phyloP scores from a whole-genome alignment of 2,329 filamentous ascomycete species.

The Talaromyces rugulosus region DNA sequence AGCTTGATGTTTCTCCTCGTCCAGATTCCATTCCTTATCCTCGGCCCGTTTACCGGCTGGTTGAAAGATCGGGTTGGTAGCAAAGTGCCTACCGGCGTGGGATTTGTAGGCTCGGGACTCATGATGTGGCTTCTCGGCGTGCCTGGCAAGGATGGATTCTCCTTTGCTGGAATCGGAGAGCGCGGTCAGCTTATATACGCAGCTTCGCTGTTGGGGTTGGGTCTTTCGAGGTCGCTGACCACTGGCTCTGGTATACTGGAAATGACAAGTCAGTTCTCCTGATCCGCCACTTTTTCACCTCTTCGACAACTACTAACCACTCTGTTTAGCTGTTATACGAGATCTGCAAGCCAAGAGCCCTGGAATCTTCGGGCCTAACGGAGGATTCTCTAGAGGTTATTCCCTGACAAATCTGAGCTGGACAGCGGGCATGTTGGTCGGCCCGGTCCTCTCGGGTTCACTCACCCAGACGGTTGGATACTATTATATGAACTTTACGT shows the following conservation, averaged over 20 bases:
- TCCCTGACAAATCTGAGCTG: conserved; percentile 10
- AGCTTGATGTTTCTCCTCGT: conserved; percentile 56
- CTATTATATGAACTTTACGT: conserved; percentile 11
- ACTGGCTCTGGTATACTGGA: conserved; percentile 27
- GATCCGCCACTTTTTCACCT: too few relatives aligned
- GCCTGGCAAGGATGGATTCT: conserved; percentile 24
- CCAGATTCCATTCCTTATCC: conserved; percentile 54
- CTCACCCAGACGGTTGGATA: conserved; percentile 7
- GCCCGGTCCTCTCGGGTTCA: conserved; percentile 7
- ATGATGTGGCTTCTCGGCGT: conserved; percentile 25
- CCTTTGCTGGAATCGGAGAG: conserved; percentile 19
- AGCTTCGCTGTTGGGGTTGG: conserved; percentile 16
- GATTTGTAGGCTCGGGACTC: conserved; percentile 20
- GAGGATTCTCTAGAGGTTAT: conserved; percentile 10
- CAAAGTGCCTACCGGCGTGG: conserved; percentile 20
- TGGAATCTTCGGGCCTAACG: conserved; percentile 10
- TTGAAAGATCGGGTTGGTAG: conserved; percentile 27
- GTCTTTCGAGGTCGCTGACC: conserved; percentile 21
- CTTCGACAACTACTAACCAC: not conserved
- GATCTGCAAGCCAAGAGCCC: conserved; percentile 6
- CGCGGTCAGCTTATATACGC: conserved; percentile 21
- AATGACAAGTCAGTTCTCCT: conserved; percentile 22
- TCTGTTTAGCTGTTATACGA: conserved; percentile 2
- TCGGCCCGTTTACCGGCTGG: conserved; percentile 55
- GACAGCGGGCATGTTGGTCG: conserved; percentile 8